Conservation (phyloP, 2,329 filamentous ascomycete species). For the Pseudopithomyces maydicus region DNA sequence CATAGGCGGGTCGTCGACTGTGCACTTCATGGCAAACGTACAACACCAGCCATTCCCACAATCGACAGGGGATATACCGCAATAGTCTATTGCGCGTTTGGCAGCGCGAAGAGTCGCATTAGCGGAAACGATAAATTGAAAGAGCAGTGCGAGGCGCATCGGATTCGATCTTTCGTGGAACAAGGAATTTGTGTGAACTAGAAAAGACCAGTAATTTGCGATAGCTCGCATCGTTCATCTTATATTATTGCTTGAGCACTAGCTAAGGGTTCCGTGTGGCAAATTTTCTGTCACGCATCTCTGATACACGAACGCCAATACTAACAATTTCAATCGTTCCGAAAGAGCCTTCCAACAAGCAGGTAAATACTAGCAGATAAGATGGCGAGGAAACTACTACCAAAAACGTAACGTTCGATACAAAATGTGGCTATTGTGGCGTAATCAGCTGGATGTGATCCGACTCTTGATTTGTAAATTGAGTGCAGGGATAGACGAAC, state of each 20-base stretch:
- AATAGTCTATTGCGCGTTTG: slow-evolving; percentile 11
- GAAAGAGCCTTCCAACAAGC: not conserved
- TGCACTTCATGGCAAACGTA: slow-evolving; percentile 9
- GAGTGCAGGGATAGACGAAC: slow-evolving; percentile 4
- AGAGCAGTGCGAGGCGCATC: not conserved
- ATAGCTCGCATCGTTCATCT: no score
- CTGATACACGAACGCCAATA: not conserved
- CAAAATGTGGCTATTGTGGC: slow-evolving; percentile 3
- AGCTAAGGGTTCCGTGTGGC: no score
- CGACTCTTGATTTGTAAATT: not conserved
- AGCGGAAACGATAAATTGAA: not conserved
- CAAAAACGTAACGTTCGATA: not conserved
- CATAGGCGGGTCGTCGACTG: not conserved
- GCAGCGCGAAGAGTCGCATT: slow-evolving; percentile 7
- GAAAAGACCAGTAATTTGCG: no score
- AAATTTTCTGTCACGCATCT: no score
- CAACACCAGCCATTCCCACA: slow-evolving; percentile 18
- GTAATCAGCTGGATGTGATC: not conserved
- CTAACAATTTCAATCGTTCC: not conserved
- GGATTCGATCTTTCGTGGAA: no score
- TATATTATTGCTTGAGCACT: no score
- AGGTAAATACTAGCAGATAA: not conserved
- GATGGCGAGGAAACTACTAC: not conserved
- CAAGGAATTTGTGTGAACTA: no score
- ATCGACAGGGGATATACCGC: slow-evolving; percentile 11